phyloP scores from a whole-genome alignment of 306 rosid species.

The Vigna nakashimae region DNA sequence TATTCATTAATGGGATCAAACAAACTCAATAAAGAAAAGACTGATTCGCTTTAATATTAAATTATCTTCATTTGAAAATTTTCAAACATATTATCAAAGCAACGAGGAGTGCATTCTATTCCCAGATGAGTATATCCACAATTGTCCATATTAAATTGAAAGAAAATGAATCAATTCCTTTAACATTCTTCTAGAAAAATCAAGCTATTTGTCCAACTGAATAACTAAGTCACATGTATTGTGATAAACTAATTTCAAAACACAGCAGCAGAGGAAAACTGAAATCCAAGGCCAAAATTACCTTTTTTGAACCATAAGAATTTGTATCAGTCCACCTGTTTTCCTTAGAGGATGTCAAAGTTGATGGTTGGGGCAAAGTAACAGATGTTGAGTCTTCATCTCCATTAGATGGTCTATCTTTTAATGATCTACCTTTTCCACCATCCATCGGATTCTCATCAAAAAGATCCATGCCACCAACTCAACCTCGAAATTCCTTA shows the following conservation, averaged over 20 bases:
- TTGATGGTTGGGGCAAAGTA: slow-evolving; percentile 60
- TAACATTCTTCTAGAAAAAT: slow-evolving; percentile 20
- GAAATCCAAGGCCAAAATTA: slow-evolving; percentile 47
- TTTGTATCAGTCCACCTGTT: slow-evolving; percentile 83
- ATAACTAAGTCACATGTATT: neutral
- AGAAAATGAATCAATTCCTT: slow-evolving; percentile 16
- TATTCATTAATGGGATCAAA: slow-evolving; percentile 31
- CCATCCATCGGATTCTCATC: slow-evolving; percentile 82
- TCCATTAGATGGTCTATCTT: slow-evolving; percentile 55
- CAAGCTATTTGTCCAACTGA: slow-evolving; percentile 8
- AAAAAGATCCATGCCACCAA: slow-evolving; percentile 58
- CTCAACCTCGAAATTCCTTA: slow-evolving; percentile 45
- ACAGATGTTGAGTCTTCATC: slow-evolving; percentile 70
- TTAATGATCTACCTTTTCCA: slow-evolving; percentile 49
- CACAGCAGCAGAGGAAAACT: slow-evolving; percentile 23
- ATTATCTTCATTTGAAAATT: neutral
- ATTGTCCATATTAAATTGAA: slow-evolving; percentile 1
- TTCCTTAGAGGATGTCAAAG: slow-evolving; percentile 63
- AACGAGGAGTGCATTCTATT: slow-evolving; percentile 4
- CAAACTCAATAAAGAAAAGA: slow-evolving; percentile 11
- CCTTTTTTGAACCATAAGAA: slow-evolving; percentile 85
- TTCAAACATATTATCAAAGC: slow-evolving; percentile 4
- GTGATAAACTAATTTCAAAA: slow-evolving; percentile 31
- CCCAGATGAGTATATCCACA: neutral
- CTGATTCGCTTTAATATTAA: neutral